phyloP scores from a whole-genome alignment of 306 rosid species.

The Quercus cerris region DNA sequence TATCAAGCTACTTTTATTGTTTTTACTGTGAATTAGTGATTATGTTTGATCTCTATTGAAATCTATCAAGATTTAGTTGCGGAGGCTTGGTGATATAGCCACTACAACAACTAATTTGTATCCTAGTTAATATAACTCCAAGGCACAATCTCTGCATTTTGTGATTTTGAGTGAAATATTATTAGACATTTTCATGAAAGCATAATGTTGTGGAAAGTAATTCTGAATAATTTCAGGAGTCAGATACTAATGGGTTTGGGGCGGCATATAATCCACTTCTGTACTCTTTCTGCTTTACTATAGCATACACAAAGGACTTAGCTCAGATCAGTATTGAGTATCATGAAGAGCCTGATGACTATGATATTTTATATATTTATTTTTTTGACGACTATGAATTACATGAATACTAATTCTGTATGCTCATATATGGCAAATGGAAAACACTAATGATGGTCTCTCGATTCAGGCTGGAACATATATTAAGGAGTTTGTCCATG shows the following conservation, averaged over 20 bases:
- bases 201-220: neutral
- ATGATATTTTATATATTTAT: too few species aligned
- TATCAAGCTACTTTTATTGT: too few species aligned
- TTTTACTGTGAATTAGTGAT: neutral
- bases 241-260: neutral
- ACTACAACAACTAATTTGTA: neutral
- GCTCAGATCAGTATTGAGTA: neutral
- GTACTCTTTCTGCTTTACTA: neutral
- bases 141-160: neutral
- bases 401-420: neutral
- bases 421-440: neutral
- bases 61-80: neutral
- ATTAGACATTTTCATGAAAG: neutral
- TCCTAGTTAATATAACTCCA: neutral
- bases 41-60: neutral
- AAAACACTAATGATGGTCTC: neutral
- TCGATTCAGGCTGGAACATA: conserved; percentile 90
- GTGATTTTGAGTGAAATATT: neutral
- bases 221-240: neutral
- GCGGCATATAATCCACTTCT: neutral
- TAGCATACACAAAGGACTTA: neutral
- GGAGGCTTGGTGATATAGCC: neutral
- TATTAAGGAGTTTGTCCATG: conserved; percentile 92
- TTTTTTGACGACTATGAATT: neutral
- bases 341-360: neutral